Conservation (phyloP, 345 rosid genomes). For the Pseudoturritis turrita region DNA sequence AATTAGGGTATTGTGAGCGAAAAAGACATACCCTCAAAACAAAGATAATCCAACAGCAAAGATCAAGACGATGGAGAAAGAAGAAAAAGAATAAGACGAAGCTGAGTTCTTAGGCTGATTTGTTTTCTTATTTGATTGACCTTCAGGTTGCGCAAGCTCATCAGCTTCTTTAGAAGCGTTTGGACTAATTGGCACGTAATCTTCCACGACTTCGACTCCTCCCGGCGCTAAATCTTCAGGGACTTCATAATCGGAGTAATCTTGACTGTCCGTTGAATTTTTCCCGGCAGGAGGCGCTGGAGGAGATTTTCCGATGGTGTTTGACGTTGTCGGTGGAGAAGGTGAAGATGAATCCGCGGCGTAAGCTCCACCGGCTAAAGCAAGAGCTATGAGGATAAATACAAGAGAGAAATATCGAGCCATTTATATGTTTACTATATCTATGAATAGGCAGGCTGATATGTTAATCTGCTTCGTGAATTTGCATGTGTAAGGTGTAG, state of each 20-base stretch:
- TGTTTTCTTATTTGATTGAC: not conserved
- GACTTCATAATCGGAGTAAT: constrained; percentile 30
- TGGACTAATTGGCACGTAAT: constrained; percentile 1
- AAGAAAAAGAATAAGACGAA: constrained; percentile 7
- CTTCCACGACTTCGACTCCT: constrained; percentile 20
- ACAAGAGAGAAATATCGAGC: not conserved
- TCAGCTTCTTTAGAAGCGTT: not conserved
- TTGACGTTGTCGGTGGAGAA: constrained; percentile 15
- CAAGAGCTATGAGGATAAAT: constrained; percentile 8
- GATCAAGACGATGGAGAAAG: not conserved
- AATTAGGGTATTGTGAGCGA: not conserved
- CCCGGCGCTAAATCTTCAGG: constrained; percentile 17
- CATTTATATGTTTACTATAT: not conserved
- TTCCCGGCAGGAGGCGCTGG: not conserved
- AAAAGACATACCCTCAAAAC: not conserved
- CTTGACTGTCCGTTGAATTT: not conserved
- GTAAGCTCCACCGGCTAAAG: not conserved
- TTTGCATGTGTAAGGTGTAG: not conserved
- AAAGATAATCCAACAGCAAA: constrained; percentile 4
- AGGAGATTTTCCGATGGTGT: not conserved
- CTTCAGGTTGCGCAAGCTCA: constrained; percentile 6
- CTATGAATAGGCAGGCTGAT: not conserved
- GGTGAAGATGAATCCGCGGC: constrained; percentile 13
- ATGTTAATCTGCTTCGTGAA: not conserved
- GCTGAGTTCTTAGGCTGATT: not conserved